Conservation (phyloP, 2,329 filamentous ascomycete species). For the Dendrostoma leiphaemia region DNA sequence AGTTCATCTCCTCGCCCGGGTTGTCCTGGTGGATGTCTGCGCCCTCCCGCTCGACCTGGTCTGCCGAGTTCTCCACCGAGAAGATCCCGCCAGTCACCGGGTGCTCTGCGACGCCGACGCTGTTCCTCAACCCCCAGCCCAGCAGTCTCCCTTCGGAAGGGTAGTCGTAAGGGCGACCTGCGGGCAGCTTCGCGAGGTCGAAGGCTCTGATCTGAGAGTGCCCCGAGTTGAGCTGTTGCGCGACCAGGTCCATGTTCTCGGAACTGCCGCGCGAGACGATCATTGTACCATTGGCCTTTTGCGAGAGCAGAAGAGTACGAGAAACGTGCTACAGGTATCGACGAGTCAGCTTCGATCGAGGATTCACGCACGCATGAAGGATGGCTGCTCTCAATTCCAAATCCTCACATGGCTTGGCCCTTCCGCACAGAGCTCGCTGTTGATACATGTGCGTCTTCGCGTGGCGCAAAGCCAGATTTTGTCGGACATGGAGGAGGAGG, state of each 20-base stretch:
- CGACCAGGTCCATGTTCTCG: conserved; percentile 58
- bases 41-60: conserved; percentile 53
- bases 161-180: conserved; percentile 40
- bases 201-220: conserved; percentile 66
- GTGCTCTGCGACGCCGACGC: conserved; percentile 64
- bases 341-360: background rate
- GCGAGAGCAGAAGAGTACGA: conserved; percentile 63
- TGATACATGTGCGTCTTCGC: background rate
- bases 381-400: too few relatives aligned
- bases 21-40: conserved; percentile 63
- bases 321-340: conserved; percentile 51
- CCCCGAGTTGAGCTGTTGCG: conserved; percentile 51
- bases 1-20: conserved; percentile 72
- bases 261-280: conserved; percentile 65
- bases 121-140: conserved; percentile 69
- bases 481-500: too few relatives aligned
- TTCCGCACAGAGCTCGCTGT: too few relatives aligned
- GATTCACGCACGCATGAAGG: background rate
- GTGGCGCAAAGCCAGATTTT: too few relatives aligned
- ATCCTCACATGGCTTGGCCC: too few relatives aligned
- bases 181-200: conserved; percentile 35
- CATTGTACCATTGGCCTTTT: conserved; percentile 52
- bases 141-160: conserved; percentile 44
- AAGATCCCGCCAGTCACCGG: conserved; percentile 46
- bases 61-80: conserved; percentile 65